phyloP scores from a whole-genome alignment of 257 asterid species.

The Plantago ovata region DNA sequence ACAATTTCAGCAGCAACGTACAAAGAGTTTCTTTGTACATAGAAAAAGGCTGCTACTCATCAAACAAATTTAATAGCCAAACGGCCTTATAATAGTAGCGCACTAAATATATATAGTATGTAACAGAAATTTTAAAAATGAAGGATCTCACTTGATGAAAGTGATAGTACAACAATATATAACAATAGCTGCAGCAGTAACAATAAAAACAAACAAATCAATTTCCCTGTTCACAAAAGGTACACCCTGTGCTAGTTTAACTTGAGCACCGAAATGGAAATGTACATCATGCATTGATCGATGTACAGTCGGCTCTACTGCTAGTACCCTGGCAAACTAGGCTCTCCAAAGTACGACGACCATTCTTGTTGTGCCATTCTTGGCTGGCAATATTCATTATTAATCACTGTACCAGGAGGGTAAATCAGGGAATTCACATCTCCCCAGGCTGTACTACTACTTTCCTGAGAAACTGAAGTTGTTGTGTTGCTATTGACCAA shows the following conservation, averaged over 20 bases:
- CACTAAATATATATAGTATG: neutral
- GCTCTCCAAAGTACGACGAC: conserved; percentile 20
- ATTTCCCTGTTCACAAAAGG: conserved; percentile 13
- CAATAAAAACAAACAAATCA: neutral
- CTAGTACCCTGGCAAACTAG: conserved; percentile 15
- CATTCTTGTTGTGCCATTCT: conserved; percentile 12
- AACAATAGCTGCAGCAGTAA: no score
- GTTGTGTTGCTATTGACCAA: conserved; percentile 24
- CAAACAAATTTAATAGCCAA: neutral
- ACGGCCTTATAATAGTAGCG: neutral
- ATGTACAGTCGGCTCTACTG: neutral
- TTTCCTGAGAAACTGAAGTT: conserved; percentile 25
- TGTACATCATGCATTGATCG: conserved; percentile 1
- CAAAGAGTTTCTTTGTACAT: conserved; percentile 4
- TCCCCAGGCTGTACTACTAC: conserved; percentile 29
- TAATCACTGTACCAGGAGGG: conserved; percentile 17
- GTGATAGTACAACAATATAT: conserved; percentile 26
- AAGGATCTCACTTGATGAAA: conserved; percentile 24
- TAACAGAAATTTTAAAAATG: conserved; percentile 3
- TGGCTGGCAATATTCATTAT: conserved; percentile 19
- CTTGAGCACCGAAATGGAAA: conserved; percentile 4
- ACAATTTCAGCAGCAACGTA: conserved; percentile 11
- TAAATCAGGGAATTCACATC: conserved; percentile 27
- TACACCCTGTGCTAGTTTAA: conserved; percentile 19
- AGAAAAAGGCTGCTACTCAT: conserved; percentile 6